These are phyloP conservation scores for Periglandula ipomoeae DNA, from an alignment of 2,329 filamentous ascomycete species.

Conservation along the genomic window DNA sequence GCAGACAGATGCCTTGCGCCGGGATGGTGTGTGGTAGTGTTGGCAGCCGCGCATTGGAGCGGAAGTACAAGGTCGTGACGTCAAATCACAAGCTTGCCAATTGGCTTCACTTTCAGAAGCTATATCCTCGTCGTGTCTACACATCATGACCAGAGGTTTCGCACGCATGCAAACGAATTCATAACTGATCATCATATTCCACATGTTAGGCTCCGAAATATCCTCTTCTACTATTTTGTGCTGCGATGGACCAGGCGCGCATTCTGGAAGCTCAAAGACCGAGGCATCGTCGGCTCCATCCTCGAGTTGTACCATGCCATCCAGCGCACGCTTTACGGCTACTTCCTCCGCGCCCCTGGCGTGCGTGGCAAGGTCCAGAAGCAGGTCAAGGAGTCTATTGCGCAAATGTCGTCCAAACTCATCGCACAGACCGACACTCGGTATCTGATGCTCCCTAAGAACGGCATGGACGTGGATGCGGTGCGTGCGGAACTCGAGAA, in stretches of 20 bases:
- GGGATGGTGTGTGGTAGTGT: background rate
- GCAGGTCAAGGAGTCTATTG: constrained; percentile 70
- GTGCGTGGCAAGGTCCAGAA: constrained; percentile 79
- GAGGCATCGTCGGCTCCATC: constrained; percentile 73
- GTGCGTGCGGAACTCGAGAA: constrained; percentile 71
- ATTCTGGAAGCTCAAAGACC: constrained; percentile 79
- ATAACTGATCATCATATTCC: background rate
- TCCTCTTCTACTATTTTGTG: constrained; percentile 83
- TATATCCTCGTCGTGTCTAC: background rate
- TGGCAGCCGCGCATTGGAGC: background rate
- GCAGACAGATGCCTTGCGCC: background rate
- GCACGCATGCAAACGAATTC: background rate
- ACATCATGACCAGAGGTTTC: background rate
- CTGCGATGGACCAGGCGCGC: constrained; percentile 72
- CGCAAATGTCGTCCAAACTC: constrained; percentile 76
- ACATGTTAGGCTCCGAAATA: constrained; percentile 58
- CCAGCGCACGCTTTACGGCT: constrained; percentile 68
- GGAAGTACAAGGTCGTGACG: background rate
- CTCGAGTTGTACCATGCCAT: constrained; percentile 63
- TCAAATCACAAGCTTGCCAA: background rate
- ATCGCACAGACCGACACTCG: constrained; percentile 64
- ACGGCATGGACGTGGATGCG: constrained; percentile 73
- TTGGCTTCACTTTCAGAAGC: background rate
- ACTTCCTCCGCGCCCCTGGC: constrained; percentile 78
- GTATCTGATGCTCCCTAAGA: constrained; percentile 68